These are phyloP conservation scores for Alternaria burnsii DNA, from an alignment of 2,329 filamentous ascomycete genomes.

Conservation along the genomic window DNA sequence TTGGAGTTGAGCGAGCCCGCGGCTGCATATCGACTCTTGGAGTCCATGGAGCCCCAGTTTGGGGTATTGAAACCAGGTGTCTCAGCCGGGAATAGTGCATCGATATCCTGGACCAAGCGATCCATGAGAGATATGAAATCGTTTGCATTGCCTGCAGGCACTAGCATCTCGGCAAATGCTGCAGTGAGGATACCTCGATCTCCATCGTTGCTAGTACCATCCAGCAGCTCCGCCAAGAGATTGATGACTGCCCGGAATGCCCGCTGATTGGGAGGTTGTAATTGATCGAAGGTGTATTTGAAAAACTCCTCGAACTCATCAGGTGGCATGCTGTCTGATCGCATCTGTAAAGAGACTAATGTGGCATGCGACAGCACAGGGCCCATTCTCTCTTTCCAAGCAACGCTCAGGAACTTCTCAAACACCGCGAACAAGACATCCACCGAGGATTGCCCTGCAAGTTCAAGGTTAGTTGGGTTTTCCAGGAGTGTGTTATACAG, in stretches of 20 bases:
- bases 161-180: conserved; percentile 86
- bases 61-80: conserved; percentile 57
- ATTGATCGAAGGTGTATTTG: conserved; percentile 59
- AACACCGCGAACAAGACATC: conserved; percentile 92
- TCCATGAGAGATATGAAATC: conserved; percentile 90
- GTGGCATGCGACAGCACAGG: conserved; percentile 77
- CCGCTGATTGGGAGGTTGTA: conserved; percentile 69
- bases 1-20: conserved; percentile 85
- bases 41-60: conserved; percentile 67
- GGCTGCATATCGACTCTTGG: conserved; percentile 65
- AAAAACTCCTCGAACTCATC: conserved; percentile 74
- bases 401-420: conserved; percentile 88
- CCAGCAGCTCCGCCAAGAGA: conserved; percentile 84
- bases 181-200: conserved; percentile 88
- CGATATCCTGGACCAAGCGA: conserved; percentile 86
- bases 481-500: conserved; percentile 89
- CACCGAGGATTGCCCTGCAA: conserved; percentile 76
- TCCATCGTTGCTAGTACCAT: conserved; percentile 89
- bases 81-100: conserved; percentile 80
- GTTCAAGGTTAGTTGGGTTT: conserved; percentile 78
- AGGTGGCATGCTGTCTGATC: conserved; percentile 68
- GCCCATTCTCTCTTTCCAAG: conserved; percentile 89
- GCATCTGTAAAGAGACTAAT: conserved; percentile 76
- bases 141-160: conserved; percentile 77
- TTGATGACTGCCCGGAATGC: conserved; percentile 86